Conservation (phyloP, 306 rosid genomes). For the Rosa chinensis region DNA sequence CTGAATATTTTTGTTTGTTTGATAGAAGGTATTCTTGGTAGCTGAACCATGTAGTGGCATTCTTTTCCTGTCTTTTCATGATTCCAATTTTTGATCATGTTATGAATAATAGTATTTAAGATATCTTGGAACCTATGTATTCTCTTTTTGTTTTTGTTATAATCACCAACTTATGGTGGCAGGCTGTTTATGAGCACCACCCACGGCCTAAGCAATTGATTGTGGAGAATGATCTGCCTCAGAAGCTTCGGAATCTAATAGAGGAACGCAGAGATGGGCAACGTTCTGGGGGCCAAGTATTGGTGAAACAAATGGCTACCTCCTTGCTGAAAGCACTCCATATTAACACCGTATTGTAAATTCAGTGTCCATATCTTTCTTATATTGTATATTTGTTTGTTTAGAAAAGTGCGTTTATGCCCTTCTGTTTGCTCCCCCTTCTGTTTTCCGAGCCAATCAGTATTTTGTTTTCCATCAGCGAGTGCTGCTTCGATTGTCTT, state of each 20-base stretch:
- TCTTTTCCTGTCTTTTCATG: not conserved
- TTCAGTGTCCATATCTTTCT: conserved; percentile 15
- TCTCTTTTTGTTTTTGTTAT: not conserved
- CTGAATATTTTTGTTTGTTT: not conserved
- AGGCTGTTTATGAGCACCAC: conserved; percentile 99
- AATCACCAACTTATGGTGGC: conserved; percentile 21
- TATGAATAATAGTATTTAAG: not conserved
- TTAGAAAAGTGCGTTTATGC: conserved; percentile 1
- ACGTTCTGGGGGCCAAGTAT: conserved; percentile 74
- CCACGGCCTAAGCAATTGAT: conserved; percentile 98
- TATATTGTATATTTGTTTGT: conserved; percentile 19
- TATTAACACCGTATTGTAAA: conserved; percentile 91
- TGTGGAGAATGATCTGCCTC: conserved; percentile 96
- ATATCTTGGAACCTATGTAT: not conserved
- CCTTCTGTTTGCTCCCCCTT: not conserved
- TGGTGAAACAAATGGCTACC: conserved; percentile 99
- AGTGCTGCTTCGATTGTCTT: conserved; percentile 12
- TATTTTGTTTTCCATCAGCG: not conserved
- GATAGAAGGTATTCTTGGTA: not conserved
- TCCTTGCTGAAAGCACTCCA: conserved; percentile 95
- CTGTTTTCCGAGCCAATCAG: not conserved
- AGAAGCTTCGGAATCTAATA: conserved; percentile 86
- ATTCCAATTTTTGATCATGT: not conserved
- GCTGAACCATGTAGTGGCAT: not conserved
- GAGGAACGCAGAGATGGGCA: conserved; percentile 98